Base-by-base conservation (phyloP, 805 yeast species). In the Candida germanica region DNA sequence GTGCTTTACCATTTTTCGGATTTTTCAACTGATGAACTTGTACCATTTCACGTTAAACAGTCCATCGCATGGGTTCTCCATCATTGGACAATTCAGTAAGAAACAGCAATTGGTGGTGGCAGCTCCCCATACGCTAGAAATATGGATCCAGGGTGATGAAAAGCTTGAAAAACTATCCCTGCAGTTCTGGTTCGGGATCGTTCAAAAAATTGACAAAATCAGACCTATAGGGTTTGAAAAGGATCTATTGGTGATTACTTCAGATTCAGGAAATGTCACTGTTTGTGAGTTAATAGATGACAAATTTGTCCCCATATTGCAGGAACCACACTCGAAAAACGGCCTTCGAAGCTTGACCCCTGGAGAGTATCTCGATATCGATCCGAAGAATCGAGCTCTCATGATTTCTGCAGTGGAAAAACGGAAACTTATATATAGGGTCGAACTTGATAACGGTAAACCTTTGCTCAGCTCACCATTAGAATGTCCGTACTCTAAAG, bases 341-440 rank as follows among this genome's bases (percentile, higher is more conserved):
- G 95, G 95, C 0, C 60, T 87, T 13, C 66, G 95, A 36, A 65
- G 95, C 45, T 57, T 80, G 0, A 66, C 84, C 0, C 96, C 96
- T 0, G 95, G 94, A 2, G 76, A 78, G 29, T 79, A 79, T 42
- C 50, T 87, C 9, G 74, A 79, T 0, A 75, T 77, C 0, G 96
- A 89, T 54, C 81, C 87, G 0, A 71, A 73, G 33, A 80, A 80
- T 12, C 64, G 96, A 35, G 87, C 94, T 3, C 46, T 80, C 2
- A 64, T 87, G 69, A 46, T 84, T 0, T 71, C 82, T 1, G 87
- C 95, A 0, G 54, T 88, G 3, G 96, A 91, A 54, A 74, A 72
- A 43, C 77, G 75, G 50, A 86, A 84, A 50, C 60, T 84, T n/a
- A 78, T 83, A 1, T 87, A 82, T 53, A 77, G 79, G 23, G 54